phyloP scores from a whole-genome alignment of 2,329 filamentous ascomycete genomes.

The Lizonia empirigonia region DNA sequence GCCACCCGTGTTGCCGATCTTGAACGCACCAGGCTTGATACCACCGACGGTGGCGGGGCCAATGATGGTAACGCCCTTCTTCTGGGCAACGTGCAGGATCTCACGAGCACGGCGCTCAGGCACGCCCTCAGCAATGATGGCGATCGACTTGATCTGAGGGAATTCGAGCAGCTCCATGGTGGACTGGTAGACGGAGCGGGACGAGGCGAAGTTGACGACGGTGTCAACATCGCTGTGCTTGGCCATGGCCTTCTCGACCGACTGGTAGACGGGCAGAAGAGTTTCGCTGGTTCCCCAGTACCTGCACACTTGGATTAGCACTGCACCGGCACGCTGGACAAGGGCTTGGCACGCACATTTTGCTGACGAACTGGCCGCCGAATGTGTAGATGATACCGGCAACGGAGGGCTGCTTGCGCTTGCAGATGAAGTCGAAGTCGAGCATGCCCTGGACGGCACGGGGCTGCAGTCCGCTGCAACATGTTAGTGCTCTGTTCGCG shows the following conservation, averaged over 20 bases:
- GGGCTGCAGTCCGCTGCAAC: constrained; percentile 82
- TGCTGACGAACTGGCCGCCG: constrained; percentile 99
- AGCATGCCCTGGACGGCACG: constrained; percentile 71
- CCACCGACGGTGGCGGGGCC: constrained; percentile 97
- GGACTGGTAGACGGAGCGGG: constrained; percentile 96
- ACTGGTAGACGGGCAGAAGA: constrained; percentile 96
- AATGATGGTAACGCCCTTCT: constrained; percentile 99
- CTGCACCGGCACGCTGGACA: constrained; percentile 7
- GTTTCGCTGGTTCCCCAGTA: constrained; percentile 99
- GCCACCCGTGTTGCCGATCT: constrained; percentile 99
- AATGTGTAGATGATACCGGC: constrained; percentile 99
- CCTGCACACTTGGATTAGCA: constrained; percentile 46
- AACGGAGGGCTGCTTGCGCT: constrained; percentile 93
- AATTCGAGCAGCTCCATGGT: constrained; percentile 98
- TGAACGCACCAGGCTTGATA: constrained; percentile 99
- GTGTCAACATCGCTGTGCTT: constrained; percentile 98
- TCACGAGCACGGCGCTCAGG: constrained; percentile 97
- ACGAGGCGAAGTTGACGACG: constrained; percentile 99
- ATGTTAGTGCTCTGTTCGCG: constrained; percentile 28
- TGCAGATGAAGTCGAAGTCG: constrained; percentile 99
- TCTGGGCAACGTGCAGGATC: constrained; percentile 93
- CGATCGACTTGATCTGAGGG: constrained; percentile 97
- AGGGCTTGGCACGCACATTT: constrained; percentile 70
- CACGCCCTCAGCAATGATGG: constrained; percentile 99
- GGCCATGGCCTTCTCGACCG: constrained; percentile 85